Conservation (phyloP, 345 rosid species). For the Eucalyptus marginata region DNA sequence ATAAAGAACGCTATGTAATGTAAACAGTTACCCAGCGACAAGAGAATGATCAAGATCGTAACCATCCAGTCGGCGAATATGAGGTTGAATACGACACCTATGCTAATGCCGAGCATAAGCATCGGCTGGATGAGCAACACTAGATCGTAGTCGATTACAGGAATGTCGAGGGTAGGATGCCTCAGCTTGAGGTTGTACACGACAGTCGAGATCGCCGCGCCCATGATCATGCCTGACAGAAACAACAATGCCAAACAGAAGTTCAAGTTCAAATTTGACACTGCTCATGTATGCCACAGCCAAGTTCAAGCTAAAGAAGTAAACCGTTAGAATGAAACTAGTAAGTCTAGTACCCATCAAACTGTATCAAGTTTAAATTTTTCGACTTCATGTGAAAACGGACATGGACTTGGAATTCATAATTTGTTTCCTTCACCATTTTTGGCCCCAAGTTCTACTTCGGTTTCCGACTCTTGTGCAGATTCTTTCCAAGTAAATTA, state of each 20-base stretch:
- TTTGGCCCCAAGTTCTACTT: background rate
- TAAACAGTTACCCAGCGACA: background rate
- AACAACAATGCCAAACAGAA: background rate
- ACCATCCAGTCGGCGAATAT: conserved; percentile 1
- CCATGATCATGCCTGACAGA: background rate
- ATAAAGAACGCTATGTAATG: background rate
- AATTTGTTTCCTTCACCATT: background rate
- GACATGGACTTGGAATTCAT: background rate
- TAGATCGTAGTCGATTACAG: background rate
- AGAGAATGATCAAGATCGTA: background rate
- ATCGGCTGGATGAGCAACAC: background rate
- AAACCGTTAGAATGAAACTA: background rate
- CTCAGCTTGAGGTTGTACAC: background rate
- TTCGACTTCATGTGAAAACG: background rate
- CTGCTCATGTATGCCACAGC: background rate
- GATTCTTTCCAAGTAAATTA: background rate
- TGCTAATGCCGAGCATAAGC: background rate
- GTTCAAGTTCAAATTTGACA: background rate
- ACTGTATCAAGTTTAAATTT: background rate
- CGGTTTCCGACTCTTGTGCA: background rate
- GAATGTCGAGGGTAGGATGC: background rate
- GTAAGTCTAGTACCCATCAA: no score
- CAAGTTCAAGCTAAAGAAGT: background rate
- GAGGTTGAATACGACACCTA: background rate
- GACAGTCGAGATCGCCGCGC: background rate